Evolutionary conservation across 139 green algal genomes (phyloP).

Genomic region (Gonium pectorale): DNA sequence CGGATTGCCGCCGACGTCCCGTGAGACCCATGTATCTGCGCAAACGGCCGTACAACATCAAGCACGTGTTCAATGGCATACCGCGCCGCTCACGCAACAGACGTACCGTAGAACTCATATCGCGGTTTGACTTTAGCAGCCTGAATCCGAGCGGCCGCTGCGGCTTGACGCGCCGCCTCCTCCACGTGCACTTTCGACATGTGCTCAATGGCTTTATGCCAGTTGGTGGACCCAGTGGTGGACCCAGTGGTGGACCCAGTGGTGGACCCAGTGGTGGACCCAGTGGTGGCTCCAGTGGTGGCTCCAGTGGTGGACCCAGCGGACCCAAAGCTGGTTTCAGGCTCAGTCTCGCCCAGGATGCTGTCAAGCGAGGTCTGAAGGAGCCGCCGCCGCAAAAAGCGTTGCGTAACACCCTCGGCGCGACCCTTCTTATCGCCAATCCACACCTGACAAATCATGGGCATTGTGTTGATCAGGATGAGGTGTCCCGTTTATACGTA

Average conservation of each 20-base stretch:
- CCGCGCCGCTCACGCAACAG: too few relatives aligned
- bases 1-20: slow-evolving; percentile 10
- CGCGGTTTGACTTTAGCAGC: slow-evolving; percentile 1
- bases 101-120: slow-evolving; percentile 20
- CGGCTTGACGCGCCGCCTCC: not conserved
- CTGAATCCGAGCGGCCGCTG: not conserved
- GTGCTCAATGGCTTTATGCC: not conserved
- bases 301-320: too few relatives aligned
- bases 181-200: slow-evolving; percentile 17
- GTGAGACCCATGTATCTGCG: slow-evolving; percentile 25
- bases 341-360: too few relatives aligned
- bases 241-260: not conserved
- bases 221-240: not conserved
- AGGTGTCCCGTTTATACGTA: too few relatives aligned
- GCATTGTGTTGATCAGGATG: too few relatives aligned
- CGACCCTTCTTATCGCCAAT: slow-evolving; percentile 25
- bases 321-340: too few relatives aligned
- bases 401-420: not conserved
- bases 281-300: too few relatives aligned
- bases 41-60: not conserved
- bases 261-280: not conserved
- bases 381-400: not conserved
- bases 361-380: too few relatives aligned
- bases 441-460: slow-evolving; percentile 7
- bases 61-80: not conserved